Evolutionary conservation across 1,284 basidiomycete genomes (phyloP).

Genomic region (Leccinum angustisporum): DNA sequence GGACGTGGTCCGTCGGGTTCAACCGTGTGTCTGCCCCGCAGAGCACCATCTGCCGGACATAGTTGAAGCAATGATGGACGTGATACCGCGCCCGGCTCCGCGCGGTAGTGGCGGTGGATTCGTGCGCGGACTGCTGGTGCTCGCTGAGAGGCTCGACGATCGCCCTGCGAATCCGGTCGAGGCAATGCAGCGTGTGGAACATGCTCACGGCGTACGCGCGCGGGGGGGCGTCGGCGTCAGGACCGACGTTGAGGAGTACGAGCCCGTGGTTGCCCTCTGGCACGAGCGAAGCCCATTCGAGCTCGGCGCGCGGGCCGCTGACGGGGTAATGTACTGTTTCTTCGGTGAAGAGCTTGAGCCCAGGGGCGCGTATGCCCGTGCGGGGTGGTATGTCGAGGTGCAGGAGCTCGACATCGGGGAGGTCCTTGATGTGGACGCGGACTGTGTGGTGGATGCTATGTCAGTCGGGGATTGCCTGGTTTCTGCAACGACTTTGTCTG

Average conservation of each 20-base stretch:
- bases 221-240: constrained; percentile 2
- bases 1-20: constrained; percentile 27
- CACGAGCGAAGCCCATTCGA: constrained; percentile 33
- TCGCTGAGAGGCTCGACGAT: constrained; percentile 9
- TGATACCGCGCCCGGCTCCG: constrained; percentile 9
- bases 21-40: constrained; percentile 31
- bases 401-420: constrained; percentile 15
- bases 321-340: constrained; percentile 30
- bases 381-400: constrained; percentile 15
- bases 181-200: constrained; percentile 27
- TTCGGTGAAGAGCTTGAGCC: constrained; percentile 25
- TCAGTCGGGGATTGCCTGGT: too few relatives aligned
- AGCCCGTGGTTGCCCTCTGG: constrained; percentile 32
- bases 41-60: constrained; percentile 35
- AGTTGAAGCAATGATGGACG: constrained; percentile 36
- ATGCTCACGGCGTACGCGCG: constrained; percentile 26
- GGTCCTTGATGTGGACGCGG: constrained; percentile 15
- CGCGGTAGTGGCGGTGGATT: not conserved
- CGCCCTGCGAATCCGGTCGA: constrained; percentile 23
- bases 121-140: not conserved
- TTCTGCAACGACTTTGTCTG: not conserved
- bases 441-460: constrained; percentile 7
- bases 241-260: constrained; percentile 12
- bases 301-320: constrained; percentile 24
- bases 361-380: not conserved